These are phyloP conservation scores for Aspergillus transmontanensis DNA, from an alignment of 2,329 filamentous ascomycete species.

Conservation along the genomic window DNA sequence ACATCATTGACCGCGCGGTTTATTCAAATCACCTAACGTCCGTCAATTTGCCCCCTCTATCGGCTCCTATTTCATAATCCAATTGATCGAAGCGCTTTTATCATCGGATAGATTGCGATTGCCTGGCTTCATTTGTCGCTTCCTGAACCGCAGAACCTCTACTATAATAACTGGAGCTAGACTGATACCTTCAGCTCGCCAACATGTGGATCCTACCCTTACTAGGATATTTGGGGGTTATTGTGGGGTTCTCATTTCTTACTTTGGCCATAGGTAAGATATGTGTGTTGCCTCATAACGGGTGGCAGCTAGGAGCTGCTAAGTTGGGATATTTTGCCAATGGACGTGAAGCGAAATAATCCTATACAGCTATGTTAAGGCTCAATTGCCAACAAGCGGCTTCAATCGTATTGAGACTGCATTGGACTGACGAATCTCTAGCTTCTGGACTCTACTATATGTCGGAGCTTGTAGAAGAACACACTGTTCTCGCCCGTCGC, in stretches of 20 bases:
- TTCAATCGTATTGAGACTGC: slow-evolving; percentile 6
- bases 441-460: slow-evolving; percentile 98
- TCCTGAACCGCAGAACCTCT: background rate
- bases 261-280: slow-evolving; percentile 81
- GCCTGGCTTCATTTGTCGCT: background rate
- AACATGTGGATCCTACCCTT: slow-evolving; percentile 95
- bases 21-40: background rate
- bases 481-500: slow-evolving; percentile 88
- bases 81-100: background rate
- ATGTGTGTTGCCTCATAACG: background rate
- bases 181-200: background rate
- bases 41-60: background rate
- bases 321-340: background rate
- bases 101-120: background rate
- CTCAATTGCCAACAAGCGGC: background rate
- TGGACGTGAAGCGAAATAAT: background rate
- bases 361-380: background rate
- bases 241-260: slow-evolving; percentile 89
- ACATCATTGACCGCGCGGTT: background rate
- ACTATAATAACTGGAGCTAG: background rate
- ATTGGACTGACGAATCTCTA: slow-evolving; percentile 37
- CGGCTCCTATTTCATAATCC: background rate
- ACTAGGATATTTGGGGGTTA: slow-evolving; percentile 83
- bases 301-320: background rate
- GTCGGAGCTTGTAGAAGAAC: slow-evolving; percentile 95